phyloP scores from a whole-genome alignment of 2,329 filamentous ascomycete genomes.

The Fusarium austroafricanum region DNA sequence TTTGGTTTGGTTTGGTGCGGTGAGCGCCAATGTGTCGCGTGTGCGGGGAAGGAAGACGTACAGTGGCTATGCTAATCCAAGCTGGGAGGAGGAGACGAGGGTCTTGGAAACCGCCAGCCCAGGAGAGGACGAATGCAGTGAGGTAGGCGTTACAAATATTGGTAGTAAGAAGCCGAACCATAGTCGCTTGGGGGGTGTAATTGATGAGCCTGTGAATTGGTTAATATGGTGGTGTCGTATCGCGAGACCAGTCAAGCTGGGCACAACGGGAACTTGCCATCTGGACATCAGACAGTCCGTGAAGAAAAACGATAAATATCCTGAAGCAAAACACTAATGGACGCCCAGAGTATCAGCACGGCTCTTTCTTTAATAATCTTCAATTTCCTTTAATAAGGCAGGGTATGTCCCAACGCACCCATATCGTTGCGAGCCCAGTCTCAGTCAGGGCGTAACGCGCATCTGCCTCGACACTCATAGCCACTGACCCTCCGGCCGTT shows the following conservation, averaged over 20 bases:
- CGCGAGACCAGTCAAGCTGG: conserved; percentile 2
- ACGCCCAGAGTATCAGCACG: conserved; percentile 16
- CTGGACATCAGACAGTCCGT: conserved; percentile 87
- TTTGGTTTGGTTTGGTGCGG: conserved; percentile 13
- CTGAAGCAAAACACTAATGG: conserved; percentile 76
- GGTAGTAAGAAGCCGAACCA: conserved; percentile 81
- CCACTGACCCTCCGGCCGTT: conserved; percentile 38
- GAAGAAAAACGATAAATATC: conserved; percentile 84
- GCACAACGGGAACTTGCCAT: conserved; percentile 64
- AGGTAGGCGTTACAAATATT: conserved; percentile 80
- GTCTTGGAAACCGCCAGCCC: conserved; percentile 77
- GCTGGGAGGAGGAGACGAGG: conserved; percentile 78
- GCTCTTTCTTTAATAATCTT: background rate
- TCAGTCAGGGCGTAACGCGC: conserved; percentile 67
- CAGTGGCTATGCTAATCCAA: conserved; percentile 82
- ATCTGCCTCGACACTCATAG: conserved; percentile 38
- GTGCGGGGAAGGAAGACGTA: conserved; percentile 55
- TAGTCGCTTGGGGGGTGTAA: conserved; percentile 83
- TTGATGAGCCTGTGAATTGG: conserved; percentile 74
- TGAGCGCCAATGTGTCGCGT: conserved; percentile 13
- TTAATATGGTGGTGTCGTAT: conserved; percentile 18
- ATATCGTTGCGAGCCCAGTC: conserved; percentile 77
- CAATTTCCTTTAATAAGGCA: background rate
- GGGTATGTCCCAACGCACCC: conserved; percentile 64
- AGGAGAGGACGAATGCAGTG: conserved; percentile 76